These are phyloP conservation scores for Tuber magnatum DNA, from an alignment of 495 filamentous ascomycete species.

Conservation along the genomic window DNA sequence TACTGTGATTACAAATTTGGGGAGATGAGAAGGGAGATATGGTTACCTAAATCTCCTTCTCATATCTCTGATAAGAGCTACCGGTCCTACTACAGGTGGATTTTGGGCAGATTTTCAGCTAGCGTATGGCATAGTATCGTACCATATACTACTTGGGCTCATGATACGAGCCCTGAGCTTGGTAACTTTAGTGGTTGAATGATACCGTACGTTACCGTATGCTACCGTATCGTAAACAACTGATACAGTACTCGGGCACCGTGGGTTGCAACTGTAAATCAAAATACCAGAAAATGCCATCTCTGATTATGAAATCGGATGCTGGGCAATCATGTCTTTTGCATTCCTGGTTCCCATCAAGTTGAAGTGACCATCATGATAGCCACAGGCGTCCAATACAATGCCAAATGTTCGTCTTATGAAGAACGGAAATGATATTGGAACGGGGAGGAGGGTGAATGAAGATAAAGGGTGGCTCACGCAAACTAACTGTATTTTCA, in stretches of 20 bases:
- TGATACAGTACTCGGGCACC: not conserved
- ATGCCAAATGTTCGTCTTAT: not conserved
- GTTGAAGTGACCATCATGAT: not conserved
- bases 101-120: not conserved
- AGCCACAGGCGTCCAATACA: fast-evolving
- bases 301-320: not conserved
- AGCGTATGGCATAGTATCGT: not conserved
- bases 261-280: not conserved
- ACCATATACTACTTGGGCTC: not conserved
- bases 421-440: not conserved
- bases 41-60: not conserved
- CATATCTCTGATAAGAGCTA: not conserved
- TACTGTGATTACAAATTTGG: not conserved
- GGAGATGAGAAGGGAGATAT: no score
- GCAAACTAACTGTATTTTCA: not conserved
- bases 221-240: not conserved
- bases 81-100: not conserved
- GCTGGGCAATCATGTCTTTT: not conserved
- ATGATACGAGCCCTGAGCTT: not conserved
- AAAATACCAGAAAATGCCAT: not conserved
- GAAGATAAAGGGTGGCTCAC: not conserved
- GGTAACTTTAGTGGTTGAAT: not conserved
- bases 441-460: not conserved
- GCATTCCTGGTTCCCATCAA: not conserved
- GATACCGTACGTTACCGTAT: not conserved